Evolutionary conservation across 495 filamentous ascomycete genomes (phyloP).

Genomic region (Symbiotaphrina buchneri): DNA sequence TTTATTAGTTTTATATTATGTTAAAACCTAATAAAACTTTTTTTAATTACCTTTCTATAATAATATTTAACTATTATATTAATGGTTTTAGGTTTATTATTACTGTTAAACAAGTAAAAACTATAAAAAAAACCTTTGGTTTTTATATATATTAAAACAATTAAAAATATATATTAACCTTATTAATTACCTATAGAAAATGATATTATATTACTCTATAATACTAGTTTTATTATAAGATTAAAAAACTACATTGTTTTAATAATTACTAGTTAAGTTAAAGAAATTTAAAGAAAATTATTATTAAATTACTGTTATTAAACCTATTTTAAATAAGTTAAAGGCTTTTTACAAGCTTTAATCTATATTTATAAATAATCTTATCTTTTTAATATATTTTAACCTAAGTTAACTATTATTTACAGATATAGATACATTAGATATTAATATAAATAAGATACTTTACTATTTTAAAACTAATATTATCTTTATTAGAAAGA

Average conservation of each 20-base stretch:
- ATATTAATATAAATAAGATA: neutral
- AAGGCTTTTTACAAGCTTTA: no score
- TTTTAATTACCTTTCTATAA: neutral
- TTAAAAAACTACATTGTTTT: neutral
- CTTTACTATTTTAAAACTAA: constrained; percentile 1
- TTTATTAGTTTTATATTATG: neutral
- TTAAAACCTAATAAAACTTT: neutral
- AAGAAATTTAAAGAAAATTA: neutral
- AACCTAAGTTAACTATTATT: no score
- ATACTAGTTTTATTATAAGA: neutral
- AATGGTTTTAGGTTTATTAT: neutral
- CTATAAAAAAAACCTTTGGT: neutral
- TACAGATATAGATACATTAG: no score
- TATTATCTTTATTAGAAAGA: neutral
- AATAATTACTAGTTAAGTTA: neutral
- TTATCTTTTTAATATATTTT: no score
- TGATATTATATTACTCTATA: neutral
- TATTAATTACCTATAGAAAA: neutral
- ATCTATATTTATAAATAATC: no score
- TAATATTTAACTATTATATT: neutral
- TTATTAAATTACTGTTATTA: neutral
- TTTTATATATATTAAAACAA: neutral
- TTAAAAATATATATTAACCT: neutral
- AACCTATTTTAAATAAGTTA: constrained; percentile 1
- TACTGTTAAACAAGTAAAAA: neutral